Percentiles rank a stretch among this genome's conserved stretches.
phyloP scores from a whole-genome alignment of 1,284 basidiomycete species.

The Cutaneotrichosporon sp. region DNA sequence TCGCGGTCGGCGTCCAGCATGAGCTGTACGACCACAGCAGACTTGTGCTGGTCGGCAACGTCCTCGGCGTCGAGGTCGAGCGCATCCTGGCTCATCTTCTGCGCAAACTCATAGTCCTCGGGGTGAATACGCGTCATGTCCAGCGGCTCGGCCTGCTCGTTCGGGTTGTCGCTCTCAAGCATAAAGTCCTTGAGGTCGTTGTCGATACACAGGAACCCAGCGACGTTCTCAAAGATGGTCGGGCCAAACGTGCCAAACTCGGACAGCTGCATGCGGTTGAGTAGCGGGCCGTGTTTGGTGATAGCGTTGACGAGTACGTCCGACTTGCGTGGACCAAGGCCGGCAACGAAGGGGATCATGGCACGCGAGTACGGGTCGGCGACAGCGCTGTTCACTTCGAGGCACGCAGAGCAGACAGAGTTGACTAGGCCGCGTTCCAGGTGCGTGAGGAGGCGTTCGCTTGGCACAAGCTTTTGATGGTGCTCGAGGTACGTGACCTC shows the following conservation, averaged over 20 bases:
- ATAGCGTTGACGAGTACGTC: constrained; percentile 80
- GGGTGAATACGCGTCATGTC: constrained; percentile 96
- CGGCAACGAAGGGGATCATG: constrained; percentile 84
- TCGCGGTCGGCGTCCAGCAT: constrained; percentile 77
- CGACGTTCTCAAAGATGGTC: constrained; percentile 83
- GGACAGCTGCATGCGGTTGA: constrained; percentile 81
- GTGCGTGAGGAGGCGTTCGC: constrained; percentile 72
- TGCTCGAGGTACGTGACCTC: constrained; percentile 77
- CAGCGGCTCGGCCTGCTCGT: constrained; percentile 73
- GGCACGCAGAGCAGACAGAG: constrained; percentile 83
- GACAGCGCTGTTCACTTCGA: constrained; percentile 90
- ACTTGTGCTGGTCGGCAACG: constrained; percentile 80
- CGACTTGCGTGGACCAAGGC: constrained; percentile 92
- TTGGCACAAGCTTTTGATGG: constrained; percentile 66
- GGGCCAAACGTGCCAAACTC: constrained; percentile 66
- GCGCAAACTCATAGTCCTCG: constrained; percentile 94
- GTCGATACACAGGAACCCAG: constrained; percentile 83
- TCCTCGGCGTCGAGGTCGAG: constrained; percentile 94
- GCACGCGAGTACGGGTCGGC: constrained; percentile 80
- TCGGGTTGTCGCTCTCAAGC: constrained; percentile 50
- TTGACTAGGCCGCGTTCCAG: constrained; percentile 88
- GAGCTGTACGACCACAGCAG: constrained; percentile 72
- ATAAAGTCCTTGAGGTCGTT: constrained; percentile 58
- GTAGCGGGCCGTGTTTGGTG: constrained; percentile 62
- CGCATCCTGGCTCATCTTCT: constrained; percentile 98